Evolutionary conservation across 1,284 basidiomycete species (phyloP).

Genomic region (Xerocomus minutiporus): DNA sequence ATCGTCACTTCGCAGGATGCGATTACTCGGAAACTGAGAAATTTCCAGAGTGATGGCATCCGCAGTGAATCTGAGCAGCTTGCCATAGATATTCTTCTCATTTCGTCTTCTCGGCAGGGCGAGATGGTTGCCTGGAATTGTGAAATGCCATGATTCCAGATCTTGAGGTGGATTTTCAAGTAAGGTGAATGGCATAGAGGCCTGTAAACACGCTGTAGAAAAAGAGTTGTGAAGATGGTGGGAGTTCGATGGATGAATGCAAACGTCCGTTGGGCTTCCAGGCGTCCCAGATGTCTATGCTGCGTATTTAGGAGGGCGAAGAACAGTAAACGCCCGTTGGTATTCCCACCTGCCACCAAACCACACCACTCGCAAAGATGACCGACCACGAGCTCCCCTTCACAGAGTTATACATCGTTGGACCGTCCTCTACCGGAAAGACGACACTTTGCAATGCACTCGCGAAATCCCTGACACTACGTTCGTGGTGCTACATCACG

Average conservation of each 20-base stretch:
- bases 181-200: conserved; percentile 33
- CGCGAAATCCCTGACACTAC: conserved; percentile 38
- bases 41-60: conserved; percentile 48
- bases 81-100: conserved; percentile 36
- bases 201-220: not conserved
- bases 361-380: conserved; percentile 12
- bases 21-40: conserved; percentile 49
- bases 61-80: conserved; percentile 48
- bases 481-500: conserved; percentile 39
- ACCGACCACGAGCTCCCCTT: conserved; percentile 8
- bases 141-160: conserved; percentile 51
- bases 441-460: conserved; percentile 58
- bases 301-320: conserved; percentile 16
- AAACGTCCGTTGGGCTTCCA: not conserved
- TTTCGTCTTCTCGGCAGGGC: conserved; percentile 22
- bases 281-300: conserved; percentile 1
- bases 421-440: conserved; percentile 63
- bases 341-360: conserved; percentile 17
- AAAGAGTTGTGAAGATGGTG: not conserved
- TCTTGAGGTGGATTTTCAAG: conserved; percentile 40
- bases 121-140: conserved; percentile 33
- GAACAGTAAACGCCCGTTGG: conserved; percentile 5
- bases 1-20: conserved; percentile 54
- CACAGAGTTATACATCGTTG: conserved; percentile 44
- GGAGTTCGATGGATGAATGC: conserved; percentile 1